Conservation (phyloP, 305 asterid species). For the Rubia tinctorum region DNA sequence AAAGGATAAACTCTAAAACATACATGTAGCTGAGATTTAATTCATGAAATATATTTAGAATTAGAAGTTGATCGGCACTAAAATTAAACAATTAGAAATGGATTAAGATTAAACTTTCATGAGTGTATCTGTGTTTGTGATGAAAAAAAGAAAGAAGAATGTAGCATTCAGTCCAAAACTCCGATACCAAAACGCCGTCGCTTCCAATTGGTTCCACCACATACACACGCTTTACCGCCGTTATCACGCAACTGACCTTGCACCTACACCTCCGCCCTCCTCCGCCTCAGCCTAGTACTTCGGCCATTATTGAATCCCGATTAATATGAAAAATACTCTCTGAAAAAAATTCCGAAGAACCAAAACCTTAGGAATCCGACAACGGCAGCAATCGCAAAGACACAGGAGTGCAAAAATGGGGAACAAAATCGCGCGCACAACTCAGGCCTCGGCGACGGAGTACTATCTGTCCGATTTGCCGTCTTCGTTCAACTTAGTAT, state of each 20-base stretch:
- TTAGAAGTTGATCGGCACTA: too few species aligned
- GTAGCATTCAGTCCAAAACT: not conserved
- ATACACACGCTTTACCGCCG: not conserved
- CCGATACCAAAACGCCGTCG: not conserved
- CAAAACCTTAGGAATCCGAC: too few species aligned
- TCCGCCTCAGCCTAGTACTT: too few species aligned
- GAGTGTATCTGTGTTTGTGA: too few species aligned
- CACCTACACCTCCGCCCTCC: not conserved
- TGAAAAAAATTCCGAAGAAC: not conserved
- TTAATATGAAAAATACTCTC: conserved; percentile 7
- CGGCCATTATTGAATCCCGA: not conserved
- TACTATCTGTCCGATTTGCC: conserved; percentile 97
- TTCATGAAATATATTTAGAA: too few species aligned
- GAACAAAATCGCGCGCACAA: conserved; percentile 92
- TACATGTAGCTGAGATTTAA: too few species aligned
- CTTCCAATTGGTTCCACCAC: not conserved
- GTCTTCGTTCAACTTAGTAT: conserved; percentile 86
- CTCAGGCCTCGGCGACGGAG: conserved; percentile 99
- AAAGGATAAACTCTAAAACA: too few species aligned
- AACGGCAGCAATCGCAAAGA: not conserved
- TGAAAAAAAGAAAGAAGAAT: too few species aligned
- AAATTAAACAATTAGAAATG: too few species aligned
- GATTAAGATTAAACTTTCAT: too few species aligned
- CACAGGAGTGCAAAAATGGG: conserved; percentile 44
- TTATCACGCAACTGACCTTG: conserved; percentile 4